Percentiles rank a stretch among this genome's conserved stretches.
phyloP scores from a whole-genome alignment of 2,329 filamentous ascomycete species.

The Geosmithia putterillii region DNA sequence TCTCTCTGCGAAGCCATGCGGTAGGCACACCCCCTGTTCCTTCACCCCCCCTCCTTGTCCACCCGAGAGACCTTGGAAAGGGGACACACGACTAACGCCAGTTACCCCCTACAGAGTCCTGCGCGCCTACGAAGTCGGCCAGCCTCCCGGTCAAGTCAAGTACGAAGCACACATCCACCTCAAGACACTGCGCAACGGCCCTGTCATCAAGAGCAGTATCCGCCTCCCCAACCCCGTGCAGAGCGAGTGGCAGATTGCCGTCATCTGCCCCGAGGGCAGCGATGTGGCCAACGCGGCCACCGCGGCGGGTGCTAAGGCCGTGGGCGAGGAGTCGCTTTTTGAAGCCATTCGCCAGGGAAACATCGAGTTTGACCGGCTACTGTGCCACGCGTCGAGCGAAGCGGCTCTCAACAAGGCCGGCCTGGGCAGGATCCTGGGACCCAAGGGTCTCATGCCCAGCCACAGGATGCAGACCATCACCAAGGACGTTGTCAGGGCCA shows the following conservation, averaged over 20 bases:
- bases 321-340: conserved; percentile 80
- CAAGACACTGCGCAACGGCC: conserved; percentile 72
- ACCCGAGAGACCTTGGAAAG: background rate
- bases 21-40: conserved; percentile 28
- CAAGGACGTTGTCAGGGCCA: conserved; percentile 59
- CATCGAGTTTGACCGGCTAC: conserved; percentile 78
- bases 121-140: conserved; percentile 83
- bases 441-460: conserved; percentile 85
- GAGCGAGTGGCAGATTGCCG: conserved; percentile 78
- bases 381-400: conserved; percentile 73
- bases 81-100: background rate
- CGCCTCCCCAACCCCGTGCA: conserved; percentile 82
- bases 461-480: conserved; percentile 82
- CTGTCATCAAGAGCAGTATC: conserved; percentile 77
- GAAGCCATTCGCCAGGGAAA: conserved; percentile 59
- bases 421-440: conserved; percentile 72
- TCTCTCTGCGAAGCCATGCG: conserved; percentile 87
- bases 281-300: conserved; percentile 61
- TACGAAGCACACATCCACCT: conserved; percentile 84
- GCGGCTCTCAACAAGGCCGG: conserved; percentile 69
- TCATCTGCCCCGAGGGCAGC: conserved; percentile 78
- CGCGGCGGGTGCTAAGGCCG: conserved; percentile 66
- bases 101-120: conserved; percentile 34
- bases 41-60: background rate
- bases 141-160: conserved; percentile 58